Evolutionary conservation across 1,284 basidiomycete genomes (phyloP).

Genomic region (Pholiota adiposa): DNA sequence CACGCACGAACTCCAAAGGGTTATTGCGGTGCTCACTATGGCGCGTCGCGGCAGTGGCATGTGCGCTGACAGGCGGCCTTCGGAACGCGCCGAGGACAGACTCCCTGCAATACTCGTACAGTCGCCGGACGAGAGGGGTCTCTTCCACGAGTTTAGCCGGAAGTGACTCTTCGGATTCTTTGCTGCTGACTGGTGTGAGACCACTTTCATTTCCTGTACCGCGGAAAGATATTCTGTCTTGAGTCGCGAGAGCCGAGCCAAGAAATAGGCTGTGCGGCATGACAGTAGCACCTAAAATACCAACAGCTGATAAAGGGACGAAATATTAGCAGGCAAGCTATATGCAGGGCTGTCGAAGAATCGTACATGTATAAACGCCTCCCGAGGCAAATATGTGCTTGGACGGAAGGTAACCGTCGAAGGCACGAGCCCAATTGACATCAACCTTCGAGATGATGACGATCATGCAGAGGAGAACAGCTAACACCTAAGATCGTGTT

Average conservation of each 20-base stretch:
- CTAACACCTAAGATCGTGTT: slow-evolving; percentile 61
- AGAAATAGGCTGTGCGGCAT: slow-evolving; percentile 94
- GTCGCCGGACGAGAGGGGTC: slow-evolving; percentile 16
- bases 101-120: slow-evolving; percentile 21
- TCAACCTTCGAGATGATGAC: slow-evolving; percentile 78
- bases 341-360: not conserved
- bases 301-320: slow-evolving; percentile 61
- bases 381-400: slow-evolving; percentile 63
- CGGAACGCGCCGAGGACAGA: slow-evolving; percentile 34
- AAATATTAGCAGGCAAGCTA: not conserved
- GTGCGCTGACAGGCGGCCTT: slow-evolving; percentile 32
- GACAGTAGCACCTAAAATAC: slow-evolving; percentile 83
- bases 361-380: slow-evolving; percentile 80
- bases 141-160: slow-evolving; percentile 1
- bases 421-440: slow-evolving; percentile 80
- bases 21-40: slow-evolving; percentile 71
- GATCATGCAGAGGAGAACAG: slow-evolving; percentile 83
- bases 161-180: slow-evolving; percentile 22
- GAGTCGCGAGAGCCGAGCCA: slow-evolving; percentile 84
- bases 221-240: slow-evolving; percentile 62
- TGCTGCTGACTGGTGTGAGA: slow-evolving; percentile 18
- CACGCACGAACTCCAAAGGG: slow-evolving; percentile 65
- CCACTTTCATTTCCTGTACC: slow-evolving; percentile 14
- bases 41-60: slow-evolving; percentile 33
- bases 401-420: slow-evolving; percentile 87